These are phyloP conservation scores for Platanthera guangdongensis DNA, from an alignment of 106 monocot species.

Conservation along the genomic window DNA sequence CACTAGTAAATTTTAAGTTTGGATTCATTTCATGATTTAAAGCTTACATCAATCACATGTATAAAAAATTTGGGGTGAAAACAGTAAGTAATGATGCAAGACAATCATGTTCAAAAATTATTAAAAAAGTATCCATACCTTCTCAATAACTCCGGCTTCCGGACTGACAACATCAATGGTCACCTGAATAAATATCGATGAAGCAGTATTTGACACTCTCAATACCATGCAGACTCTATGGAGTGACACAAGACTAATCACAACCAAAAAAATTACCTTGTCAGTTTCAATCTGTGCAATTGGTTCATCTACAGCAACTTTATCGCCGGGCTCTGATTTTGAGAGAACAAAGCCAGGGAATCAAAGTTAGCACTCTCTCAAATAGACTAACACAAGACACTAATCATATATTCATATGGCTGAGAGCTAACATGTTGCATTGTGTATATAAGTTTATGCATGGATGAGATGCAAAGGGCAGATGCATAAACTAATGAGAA, in stretches of 20 bases:
- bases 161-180: constrained; percentile 94
- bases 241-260: constrained; percentile 4
- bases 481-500: constrained; percentile 3
- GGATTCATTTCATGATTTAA: no score
- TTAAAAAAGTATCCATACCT: constrained; percentile 28
- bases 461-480: background rate
- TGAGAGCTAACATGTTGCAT: background rate
- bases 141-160: constrained; percentile 80
- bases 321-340: constrained; percentile 83
- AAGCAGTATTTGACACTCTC: background rate
- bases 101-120: background rate
- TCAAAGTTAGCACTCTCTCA: background rate
- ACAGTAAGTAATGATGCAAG: background rate
- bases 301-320: constrained; percentile 71
- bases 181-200: constrained; percentile 38
- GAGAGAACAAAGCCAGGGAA: background rate
- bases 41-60: background rate
- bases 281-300: constrained; percentile 98
- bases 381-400: background rate
- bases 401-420: background rate
- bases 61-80: constrained; percentile 1
- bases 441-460: background rate
- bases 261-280: constrained; percentile 45
- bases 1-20: no score
- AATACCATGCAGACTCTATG: background rate